These are phyloP conservation scores for Tilletiaria anomala DNA, from an alignment of 1,284 basidiomycete species.

Conservation along the genomic window DNA sequence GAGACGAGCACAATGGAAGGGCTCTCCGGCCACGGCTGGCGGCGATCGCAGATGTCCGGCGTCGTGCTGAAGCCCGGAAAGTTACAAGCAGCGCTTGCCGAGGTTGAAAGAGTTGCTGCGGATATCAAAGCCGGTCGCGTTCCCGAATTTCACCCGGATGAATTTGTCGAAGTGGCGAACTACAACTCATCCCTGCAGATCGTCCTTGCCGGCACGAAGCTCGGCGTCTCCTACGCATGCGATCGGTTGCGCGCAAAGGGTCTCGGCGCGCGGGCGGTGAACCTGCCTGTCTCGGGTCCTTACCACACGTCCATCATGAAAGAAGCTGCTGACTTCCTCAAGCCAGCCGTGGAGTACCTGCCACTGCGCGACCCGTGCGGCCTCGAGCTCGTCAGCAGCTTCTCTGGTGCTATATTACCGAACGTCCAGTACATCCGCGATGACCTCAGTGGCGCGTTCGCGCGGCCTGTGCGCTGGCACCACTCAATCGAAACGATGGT, in stretches of 20 bases:
- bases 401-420: conserved; percentile 7
- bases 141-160: conserved; percentile 21
- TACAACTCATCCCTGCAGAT: conserved; percentile 35
- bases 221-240: conserved; percentile 33
- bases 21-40: conserved; percentile 16
- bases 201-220: conserved; percentile 28
- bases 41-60: conserved; percentile 31
- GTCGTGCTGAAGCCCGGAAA: conserved; percentile 30
- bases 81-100: conserved; percentile 16
- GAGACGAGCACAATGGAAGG: too few relatives aligned
- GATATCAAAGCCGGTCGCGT: conserved; percentile 25
- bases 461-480: conserved; percentile 25
- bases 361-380: conserved; percentile 16
- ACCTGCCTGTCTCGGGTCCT: conserved; percentile 33
- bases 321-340: conserved; percentile 17
- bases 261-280: conserved; percentile 35
- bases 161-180: conserved; percentile 36
- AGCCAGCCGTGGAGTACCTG: conserved; percentile 17
- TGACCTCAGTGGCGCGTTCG: conserved; percentile 21
- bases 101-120: conserved; percentile 14
- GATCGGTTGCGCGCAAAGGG: conserved; percentile 22
- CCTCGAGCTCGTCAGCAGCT: neutral
- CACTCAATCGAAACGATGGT: conserved; percentile 22
- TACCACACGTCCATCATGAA: conserved; percentile 32
- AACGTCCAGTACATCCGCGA: conserved; percentile 12